Evolutionary conservation across 2,329 filamentous ascomycete species (phyloP), one percentile per base, ranked within the genome.

Genomic region (Diplodia intermedia): DNA sequence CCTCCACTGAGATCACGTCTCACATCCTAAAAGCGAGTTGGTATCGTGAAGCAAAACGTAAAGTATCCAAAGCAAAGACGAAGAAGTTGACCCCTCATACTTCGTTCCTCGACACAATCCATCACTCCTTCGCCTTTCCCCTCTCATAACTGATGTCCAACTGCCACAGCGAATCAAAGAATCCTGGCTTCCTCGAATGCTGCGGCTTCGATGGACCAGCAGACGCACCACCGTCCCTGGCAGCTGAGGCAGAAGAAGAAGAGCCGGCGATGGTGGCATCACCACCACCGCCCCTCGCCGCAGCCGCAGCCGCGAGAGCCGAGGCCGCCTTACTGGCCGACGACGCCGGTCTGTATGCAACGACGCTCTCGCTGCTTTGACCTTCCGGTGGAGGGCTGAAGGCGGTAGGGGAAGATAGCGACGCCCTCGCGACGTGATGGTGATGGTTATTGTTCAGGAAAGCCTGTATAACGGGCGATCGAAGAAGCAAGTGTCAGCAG

Each of bases 111-210:
- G 14, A 12, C 26, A 53, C 33, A 50, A 18, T 11, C 36, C 14
- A 23, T 62, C 43, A 77, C 69, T 78, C 76, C 72, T 74, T 76
- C 31, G 68, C 69, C 70, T 77, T 78, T 14, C 74, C 75, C n/a
- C 76, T 75, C 66, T 79, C 76, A 71, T 79, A 78, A 40, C 72
- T 76, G n/a, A 79, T 75, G 67, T 80, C 78, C 18, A 79, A 75
- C 71, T 79, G 78, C 55, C 78, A 79, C 43, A 80, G 72, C 47
- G 74, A 77, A 68, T 80, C 78, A 76, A 77, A 80, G 29, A 80
- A 73, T 55, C 78, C 78, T 1, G 12, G 9, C 60, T 63, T 63
- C n/a, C 75, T 72, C 53, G 73, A 63, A 3, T 23, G 75, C 36
- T 68, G 70, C 49, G 71, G 71, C 66, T 73, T 74, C 4, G 65